A percentile compares a stretch with the other conserved stretches of the same genome.
phyloP scores from a whole-genome alignment of 495 filamentous ascomycete species.

The Trichoderma reesei region DNA sequence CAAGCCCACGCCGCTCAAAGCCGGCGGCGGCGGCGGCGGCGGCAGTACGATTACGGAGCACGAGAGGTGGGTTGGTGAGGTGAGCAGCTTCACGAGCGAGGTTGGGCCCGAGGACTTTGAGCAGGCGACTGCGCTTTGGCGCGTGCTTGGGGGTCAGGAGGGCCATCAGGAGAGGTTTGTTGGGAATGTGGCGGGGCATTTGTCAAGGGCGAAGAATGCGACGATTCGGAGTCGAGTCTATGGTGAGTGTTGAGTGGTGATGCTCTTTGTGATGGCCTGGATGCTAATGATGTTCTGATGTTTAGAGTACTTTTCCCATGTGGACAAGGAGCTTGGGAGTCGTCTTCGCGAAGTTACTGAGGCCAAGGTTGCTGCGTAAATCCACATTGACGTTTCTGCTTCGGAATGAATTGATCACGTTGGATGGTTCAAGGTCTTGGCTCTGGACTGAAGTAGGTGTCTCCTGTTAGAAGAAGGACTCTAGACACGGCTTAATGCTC shows the following conservation, averaged over 20 bases:
- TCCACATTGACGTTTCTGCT: not conserved
- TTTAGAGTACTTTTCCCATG: not conserved
- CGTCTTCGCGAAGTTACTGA: not conserved
- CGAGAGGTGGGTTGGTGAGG: slow-evolving; percentile 18
- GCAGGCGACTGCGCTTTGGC: slow-evolving; percentile 30
- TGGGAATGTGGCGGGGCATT: slow-evolving; percentile 25
- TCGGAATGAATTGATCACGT: no score
- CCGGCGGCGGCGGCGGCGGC: slow-evolving; percentile 3
- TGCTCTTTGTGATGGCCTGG: not conserved
- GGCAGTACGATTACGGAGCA: slow-evolving; percentile 19
- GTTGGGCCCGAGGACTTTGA: slow-evolving; percentile 35
- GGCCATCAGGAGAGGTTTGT: slow-evolving; percentile 31
- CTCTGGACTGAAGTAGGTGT: no score
- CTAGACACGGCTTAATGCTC: no score
- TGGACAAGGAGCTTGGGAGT: not conserved
- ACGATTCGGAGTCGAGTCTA: slow-evolving; percentile 19
- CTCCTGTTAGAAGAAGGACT: no score
- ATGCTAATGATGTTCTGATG: not conserved
- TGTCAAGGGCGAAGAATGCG: slow-evolving; percentile 17
- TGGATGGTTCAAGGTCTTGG: no score
- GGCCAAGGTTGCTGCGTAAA: not conserved
- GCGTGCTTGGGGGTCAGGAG: slow-evolving; percentile 23
- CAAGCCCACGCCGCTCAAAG: slow-evolving; percentile 17
- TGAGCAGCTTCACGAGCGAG: slow-evolving; percentile 25
- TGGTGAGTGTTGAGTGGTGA: slow-evolving; percentile 12